Evolutionary conservation across 306 rosid genomes (phyloP).

Genomic region (Gynostemma pentaphyllum): DNA sequence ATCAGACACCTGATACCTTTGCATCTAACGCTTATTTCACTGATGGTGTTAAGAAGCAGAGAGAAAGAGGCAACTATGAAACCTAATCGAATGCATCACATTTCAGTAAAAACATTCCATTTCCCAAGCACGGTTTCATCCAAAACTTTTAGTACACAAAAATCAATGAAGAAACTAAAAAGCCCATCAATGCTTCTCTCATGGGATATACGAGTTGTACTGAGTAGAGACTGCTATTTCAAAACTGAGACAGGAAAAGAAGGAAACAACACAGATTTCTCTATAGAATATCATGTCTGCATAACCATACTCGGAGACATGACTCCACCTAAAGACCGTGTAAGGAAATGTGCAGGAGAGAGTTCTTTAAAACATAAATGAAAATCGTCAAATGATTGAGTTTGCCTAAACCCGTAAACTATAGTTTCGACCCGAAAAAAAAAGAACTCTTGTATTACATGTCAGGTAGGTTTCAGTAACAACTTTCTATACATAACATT

Average conservation of each 20-base stretch:
- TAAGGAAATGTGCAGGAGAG: too few species aligned
- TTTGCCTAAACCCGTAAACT: too few species aligned
- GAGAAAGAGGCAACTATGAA: not conserved
- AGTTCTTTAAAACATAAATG: too few species aligned
- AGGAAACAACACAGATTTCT: too few species aligned
- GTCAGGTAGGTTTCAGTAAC: not conserved
- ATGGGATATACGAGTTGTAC: too few species aligned
- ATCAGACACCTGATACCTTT: not conserved
- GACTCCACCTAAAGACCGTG: not conserved
- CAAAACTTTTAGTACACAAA: not conserved
- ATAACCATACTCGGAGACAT: not conserved
- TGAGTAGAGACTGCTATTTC: too few species aligned
- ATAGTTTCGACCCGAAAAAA: not conserved
- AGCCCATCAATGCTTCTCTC: not conserved
- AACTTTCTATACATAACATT: too few species aligned
- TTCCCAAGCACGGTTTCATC: not conserved
- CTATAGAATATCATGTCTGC: too few species aligned
- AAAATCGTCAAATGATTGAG: too few species aligned
- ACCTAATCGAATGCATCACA: not conserved
- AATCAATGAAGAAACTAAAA: not conserved
- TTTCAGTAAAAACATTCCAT: not conserved
- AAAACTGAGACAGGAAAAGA: too few species aligned
- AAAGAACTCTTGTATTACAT: not conserved
- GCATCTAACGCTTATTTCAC: not conserved
- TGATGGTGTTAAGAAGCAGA: not conserved